These are phyloP conservation scores for Plasmodium vivax DNA, from an alignment of 169 alveolate genomes.

Conservation along the genomic window DNA sequence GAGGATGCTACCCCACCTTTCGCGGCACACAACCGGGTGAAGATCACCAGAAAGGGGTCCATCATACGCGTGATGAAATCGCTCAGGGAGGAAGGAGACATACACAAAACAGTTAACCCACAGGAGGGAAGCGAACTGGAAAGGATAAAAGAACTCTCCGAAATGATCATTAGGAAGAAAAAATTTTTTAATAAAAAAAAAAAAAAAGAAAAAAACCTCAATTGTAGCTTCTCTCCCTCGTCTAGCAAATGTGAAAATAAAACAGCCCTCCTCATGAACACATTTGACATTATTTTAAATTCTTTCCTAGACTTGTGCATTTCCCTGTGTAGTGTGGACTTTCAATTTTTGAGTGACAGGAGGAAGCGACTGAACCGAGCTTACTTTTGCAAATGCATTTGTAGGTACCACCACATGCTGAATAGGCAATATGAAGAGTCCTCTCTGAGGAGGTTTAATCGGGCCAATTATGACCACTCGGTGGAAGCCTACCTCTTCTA, in stretches of 20 bases:
- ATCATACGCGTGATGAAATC: not conserved
- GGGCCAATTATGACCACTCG: slow-evolving; percentile 7
- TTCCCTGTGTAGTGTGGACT: slow-evolving; percentile 46
- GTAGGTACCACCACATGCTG: slow-evolving; percentile 10
- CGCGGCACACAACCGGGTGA: not conserved
- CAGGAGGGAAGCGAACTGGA: not conserved
- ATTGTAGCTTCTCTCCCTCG: not conserved
- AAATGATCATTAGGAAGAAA: slow-evolving; percentile 3
- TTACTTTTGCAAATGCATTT: slow-evolving; percentile 10
- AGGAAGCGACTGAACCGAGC: not conserved
- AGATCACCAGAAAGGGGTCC: not conserved
- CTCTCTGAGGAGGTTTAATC: not conserved
- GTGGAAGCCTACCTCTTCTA: slow-evolving; percentile 26
- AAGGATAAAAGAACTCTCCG: not conserved
- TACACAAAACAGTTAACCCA: not conserved
- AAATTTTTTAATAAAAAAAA: slow-evolving; percentile 15
- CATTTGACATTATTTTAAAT: slow-evolving; percentile 45
- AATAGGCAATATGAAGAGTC: not conserved
- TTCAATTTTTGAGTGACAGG: slow-evolving; percentile 6
- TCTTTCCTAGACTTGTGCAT: slow-evolving; percentile 58
- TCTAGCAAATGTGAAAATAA: not conserved
- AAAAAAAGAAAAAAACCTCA: not conserved
- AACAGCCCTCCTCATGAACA: slow-evolving; percentile 1
- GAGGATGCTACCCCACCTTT: not conserved
- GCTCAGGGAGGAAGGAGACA: not conserved